These are phyloP conservation scores for Venturia effusa DNA, from an alignment of 2,329 filamentous ascomycete genomes.

Conservation along the genomic window DNA sequence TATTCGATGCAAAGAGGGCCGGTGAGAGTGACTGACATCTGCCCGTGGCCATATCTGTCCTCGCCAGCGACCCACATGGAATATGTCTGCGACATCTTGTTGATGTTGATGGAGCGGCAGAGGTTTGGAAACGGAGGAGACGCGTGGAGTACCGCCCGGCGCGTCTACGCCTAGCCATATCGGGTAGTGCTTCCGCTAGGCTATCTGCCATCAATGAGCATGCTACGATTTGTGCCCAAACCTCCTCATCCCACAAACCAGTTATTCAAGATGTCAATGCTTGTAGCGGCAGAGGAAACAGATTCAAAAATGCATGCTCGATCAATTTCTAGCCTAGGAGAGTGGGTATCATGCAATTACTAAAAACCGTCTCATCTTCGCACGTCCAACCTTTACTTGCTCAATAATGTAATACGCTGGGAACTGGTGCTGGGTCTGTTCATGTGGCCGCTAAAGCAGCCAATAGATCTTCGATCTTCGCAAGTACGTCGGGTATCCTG, in stretches of 20 bases:
- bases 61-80: conserved; percentile 33
- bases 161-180: neutral
- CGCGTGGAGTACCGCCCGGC: neutral
- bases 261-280: no score
- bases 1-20: conserved; percentile 10
- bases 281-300: no score
- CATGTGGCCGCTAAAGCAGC: neutral
- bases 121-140: neutral
- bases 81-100: conserved; percentile 14
- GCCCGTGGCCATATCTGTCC: conserved; percentile 31
- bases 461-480: conserved; percentile 17
- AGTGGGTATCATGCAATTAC: neutral
- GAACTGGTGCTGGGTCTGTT: neutral
- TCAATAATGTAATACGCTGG: neutral
- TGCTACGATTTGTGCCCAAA: no score
- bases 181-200: neutral
- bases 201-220: neutral
- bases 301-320: neutral
- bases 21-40: conserved; percentile 32
- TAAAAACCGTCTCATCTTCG: no score
- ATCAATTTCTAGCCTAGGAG: neutral
- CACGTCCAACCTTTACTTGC: neutral
- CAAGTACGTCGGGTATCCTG: conserved; percentile 21
- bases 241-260: no score
- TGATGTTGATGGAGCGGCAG: neutral